Evolutionary conservation across 2,329 filamentous ascomycete species (phyloP).

Genomic region (Periconia sp.): DNA sequence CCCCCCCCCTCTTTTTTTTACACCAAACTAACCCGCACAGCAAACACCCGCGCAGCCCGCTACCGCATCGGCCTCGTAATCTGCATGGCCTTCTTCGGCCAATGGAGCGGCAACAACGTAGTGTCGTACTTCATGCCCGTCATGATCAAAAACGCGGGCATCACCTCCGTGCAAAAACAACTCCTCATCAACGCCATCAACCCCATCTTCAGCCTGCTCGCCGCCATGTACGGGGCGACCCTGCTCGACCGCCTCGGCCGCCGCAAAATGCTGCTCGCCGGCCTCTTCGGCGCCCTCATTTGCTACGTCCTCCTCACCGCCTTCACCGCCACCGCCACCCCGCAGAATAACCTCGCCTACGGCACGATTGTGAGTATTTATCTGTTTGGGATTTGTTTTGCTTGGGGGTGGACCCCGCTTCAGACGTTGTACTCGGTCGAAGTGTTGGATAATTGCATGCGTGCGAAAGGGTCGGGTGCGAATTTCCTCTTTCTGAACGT

Average conservation of each 20-base stretch:
- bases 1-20: no score
- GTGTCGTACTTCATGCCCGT: constrained; percentile 36
- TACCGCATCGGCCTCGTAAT: constrained; percentile 44
- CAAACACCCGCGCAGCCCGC: constrained; percentile 32
- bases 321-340: constrained; percentile 33
- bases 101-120: constrained; percentile 46
- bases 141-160: constrained; percentile 43
- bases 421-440: constrained; percentile 45
- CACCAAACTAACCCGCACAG: background rate
- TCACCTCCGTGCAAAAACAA: constrained; percentile 38
- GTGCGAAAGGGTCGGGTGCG: constrained; percentile 40
- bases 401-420: constrained; percentile 45
- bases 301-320: constrained; percentile 40
- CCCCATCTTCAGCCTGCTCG: constrained; percentile 43
- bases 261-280: constrained; percentile 39
- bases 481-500: constrained; percentile 39
- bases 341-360: constrained; percentile 34
- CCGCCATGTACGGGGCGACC: constrained; percentile 41
- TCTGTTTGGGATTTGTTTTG: constrained; percentile 44
- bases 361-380: constrained; percentile 45
- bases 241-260: constrained; percentile 26
- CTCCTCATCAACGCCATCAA: constrained; percentile 47
- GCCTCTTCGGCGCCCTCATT: constrained; percentile 37
- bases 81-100: constrained; percentile 46
- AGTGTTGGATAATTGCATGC: constrained; percentile 42